phyloP scores from a whole-genome alignment of 1,284 basidiomycete genomes.

The Trichosporon sp. region DNA sequence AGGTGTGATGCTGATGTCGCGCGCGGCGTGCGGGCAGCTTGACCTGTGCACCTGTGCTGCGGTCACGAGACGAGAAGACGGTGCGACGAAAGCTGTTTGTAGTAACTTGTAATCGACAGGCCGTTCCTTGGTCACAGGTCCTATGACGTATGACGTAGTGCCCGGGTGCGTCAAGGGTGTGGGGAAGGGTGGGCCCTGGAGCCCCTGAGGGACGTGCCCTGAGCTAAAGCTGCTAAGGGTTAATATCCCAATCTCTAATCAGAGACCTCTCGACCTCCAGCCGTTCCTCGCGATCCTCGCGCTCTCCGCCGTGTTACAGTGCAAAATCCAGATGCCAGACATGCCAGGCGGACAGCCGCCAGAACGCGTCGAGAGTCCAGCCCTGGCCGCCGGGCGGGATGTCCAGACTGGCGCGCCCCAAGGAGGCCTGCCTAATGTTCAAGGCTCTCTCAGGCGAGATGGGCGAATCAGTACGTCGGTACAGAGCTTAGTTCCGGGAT shows the following conservation, averaged over 20 bases:
- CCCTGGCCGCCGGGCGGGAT: not conserved
- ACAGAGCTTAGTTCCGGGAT: not conserved
- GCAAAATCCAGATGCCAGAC: not conserved
- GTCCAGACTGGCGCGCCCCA: not conserved
- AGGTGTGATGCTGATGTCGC: not conserved
- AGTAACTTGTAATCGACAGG: conserved; percentile 8
- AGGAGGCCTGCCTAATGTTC: too few relatives aligned
- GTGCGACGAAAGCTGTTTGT: conserved; percentile 8
- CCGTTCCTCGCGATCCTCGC: not conserved
- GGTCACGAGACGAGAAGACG: conserved; percentile 4
- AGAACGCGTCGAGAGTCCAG: conserved; percentile 4
- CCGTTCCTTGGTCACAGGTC: not conserved
- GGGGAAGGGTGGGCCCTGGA: not conserved
- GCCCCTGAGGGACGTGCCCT: not conserved
- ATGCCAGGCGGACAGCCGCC: not conserved
- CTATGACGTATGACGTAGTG: conserved; percentile 13
- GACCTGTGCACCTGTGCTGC: not conserved
- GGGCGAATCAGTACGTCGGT: not conserved
- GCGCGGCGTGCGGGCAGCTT: not conserved
- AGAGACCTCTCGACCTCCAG: not conserved
- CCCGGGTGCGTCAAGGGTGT: not conserved
- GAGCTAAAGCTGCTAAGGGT: conserved; percentile 10
- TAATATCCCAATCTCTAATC: conserved; percentile 9
- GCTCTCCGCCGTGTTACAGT: not conserved
- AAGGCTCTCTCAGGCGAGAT: not conserved